Conservation (phyloP, 257 asterid genomes). For the Verbascum thapsus region DNA sequence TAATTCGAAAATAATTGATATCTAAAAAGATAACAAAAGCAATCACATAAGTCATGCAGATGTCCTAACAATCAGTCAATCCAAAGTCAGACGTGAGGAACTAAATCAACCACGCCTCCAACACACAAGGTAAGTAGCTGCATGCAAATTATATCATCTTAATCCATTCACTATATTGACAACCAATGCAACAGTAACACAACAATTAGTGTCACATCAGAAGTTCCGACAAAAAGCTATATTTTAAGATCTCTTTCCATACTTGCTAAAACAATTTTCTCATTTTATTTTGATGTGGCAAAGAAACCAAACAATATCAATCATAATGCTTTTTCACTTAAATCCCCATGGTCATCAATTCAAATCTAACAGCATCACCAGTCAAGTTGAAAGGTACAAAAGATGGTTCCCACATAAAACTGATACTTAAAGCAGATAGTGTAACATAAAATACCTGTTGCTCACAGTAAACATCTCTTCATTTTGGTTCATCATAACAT, state of each 20-base stretch:
- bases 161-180: background rate
- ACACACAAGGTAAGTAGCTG: conserved; percentile 3
- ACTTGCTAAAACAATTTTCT: background rate
- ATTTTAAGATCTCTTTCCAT: background rate
- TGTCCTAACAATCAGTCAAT: conserved; percentile 16
- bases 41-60: conserved; percentile 1
- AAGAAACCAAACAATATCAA: background rate
- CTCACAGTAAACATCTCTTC: conserved; percentile 99
- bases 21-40: no score
- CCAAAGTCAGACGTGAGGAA: conserved; percentile 11
- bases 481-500: conserved; percentile 78
- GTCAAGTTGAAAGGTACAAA: conserved; percentile 11
- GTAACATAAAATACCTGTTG: conserved; percentile 65
- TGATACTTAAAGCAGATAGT: conserved; percentile 8
- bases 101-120: conserved; percentile 11
- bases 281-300: background rate
- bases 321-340: no score
- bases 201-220: background rate
- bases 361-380: background rate
- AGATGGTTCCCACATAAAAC: conserved; percentile 5
- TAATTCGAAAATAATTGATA: background rate
- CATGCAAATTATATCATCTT: conserved; percentile 6
- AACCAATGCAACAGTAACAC: background rate
- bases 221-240: background rate
- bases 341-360: conserved; percentile 2